Evolutionary conservation across 2,329 filamentous ascomycete genomes (phyloP), one percentile per base, ranked within the genome.

Genomic region (Clarireedia paspali): DNA sequence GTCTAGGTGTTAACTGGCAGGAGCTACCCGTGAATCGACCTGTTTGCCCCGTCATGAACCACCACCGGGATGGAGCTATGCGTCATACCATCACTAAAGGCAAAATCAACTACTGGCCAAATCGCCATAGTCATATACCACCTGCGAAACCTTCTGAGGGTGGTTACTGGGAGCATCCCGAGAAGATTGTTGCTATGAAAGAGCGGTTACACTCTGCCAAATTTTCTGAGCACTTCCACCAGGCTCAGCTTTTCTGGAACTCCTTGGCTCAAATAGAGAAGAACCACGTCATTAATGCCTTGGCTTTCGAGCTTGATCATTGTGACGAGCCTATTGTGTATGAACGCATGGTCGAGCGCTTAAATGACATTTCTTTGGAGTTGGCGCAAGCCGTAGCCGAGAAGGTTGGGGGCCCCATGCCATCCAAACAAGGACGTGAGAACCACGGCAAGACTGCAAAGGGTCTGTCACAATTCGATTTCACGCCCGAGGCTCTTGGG

Each of bases 241-340:
- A 94, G 69, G 88, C 89, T 0, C 87, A 91, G 67, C 75, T 92
- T 1, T 94, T 94, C 74, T 92, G 84, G 74, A 92, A 92, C 74
- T 91, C 86, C 15, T 71, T 92, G 62, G 81, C 82, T 0, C 72
- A 77, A 0, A 74, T 82, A 3, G 89, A 92, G 70, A 83, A 87
- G 71, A 65, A 67, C 12, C 86, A 89, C 67, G 70, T 87, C 15
- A 73, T 74, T 27, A 74, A 73, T 38, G 82, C 86, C 0, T 76
- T 89, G 10, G 75, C 75, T 3, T 90, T 89, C 65, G 87, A 89
- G 71, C 74, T 94, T 1, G 87, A 91, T 66, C 88, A 92, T 70
- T 94, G 89, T 67, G 87, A 92, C 23, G 89, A 94, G 44, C 81
- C 84, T 0, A 70, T 87, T 9, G 88, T 94, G 0, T 92, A 91